Percentiles rank a stretch among this genome's conserved stretches.
phyloP scores from a whole-genome alignment of 257 asterid species.

The Buddleja alternifolia region DNA sequence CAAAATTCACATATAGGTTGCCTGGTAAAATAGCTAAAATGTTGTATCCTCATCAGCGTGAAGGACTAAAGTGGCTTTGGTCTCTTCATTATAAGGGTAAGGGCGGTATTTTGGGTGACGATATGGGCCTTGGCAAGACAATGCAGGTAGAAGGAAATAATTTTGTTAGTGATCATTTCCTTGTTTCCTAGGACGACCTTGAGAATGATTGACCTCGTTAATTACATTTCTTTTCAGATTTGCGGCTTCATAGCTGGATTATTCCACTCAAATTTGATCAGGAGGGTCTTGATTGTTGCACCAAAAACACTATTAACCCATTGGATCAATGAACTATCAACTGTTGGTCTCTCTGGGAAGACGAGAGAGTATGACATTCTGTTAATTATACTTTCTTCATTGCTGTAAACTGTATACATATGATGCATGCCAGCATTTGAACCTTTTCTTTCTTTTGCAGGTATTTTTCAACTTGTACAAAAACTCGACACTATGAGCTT shows the following conservation, averaged over 20 bases:
- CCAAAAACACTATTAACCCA: slow-evolving; percentile 91
- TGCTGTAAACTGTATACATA: slow-evolving; percentile 11
- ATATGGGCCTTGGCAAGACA: slow-evolving; percentile 98
- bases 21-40: slow-evolving; percentile 71
- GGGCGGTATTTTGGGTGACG: slow-evolving; percentile 96
- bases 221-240: slow-evolving; percentile 49
- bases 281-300: slow-evolving; percentile 82
- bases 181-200: slow-evolving; percentile 6
- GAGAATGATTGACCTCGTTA: slow-evolving; percentile 13
- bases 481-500: slow-evolving; percentile 84
- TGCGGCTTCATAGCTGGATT: slow-evolving; percentile 86
- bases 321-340: slow-evolving; percentile 81
- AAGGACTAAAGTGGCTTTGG: slow-evolving; percentile 98
- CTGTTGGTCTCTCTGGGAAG: slow-evolving; percentile 79
- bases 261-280: slow-evolving; percentile 72
- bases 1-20: slow-evolving; percentile 49
- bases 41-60: slow-evolving; percentile 91
- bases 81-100: slow-evolving; percentile 87
- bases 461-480: slow-evolving; percentile 71
- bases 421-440: slow-evolving; percentile 19
- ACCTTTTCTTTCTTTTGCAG: slow-evolving; percentile 44
- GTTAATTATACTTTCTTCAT: slow-evolving; percentile 15
- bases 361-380: slow-evolving; percentile 73
- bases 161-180: slow-evolving; percentile 8
- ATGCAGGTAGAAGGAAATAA: slow-evolving; percentile 72